phyloP scores from a whole-genome alignment of 2,329 filamentous ascomycete species.

The Fusarium subglutinans region DNA sequence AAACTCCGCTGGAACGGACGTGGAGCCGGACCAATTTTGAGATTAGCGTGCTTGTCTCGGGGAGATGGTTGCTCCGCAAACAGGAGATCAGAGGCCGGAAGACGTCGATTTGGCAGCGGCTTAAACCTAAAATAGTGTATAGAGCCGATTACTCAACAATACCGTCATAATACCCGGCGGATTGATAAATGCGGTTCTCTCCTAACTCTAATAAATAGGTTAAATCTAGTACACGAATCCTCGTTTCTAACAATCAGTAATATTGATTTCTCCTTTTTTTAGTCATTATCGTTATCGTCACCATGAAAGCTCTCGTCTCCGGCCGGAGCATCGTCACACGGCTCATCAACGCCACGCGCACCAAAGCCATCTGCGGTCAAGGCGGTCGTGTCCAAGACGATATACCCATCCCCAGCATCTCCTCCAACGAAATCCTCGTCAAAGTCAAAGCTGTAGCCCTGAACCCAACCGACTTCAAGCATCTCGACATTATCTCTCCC shows the following conservation, averaged over 20 bases:
- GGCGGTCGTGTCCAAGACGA: not conserved
- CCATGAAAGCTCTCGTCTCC: not conserved
- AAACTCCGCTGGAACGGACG: not conserved
- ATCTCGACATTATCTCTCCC: not conserved
- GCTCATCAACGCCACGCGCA: not conserved
- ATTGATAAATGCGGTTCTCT: not conserved
- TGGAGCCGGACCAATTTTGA: not conserved
- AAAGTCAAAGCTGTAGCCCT: not conserved
- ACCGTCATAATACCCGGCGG: fast-evolving
- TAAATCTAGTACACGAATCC: fast-evolving
- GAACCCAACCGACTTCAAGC: not conserved
- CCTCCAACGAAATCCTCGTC: not conserved
- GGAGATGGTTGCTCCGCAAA: not conserved
- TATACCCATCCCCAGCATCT: not conserved
- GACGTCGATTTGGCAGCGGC: not conserved
- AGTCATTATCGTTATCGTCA: fast-evolving
- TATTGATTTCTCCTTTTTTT: not conserved
- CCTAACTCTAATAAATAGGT: not conserved
- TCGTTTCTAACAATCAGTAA: too few relatives aligned
- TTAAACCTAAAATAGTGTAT: not conserved
- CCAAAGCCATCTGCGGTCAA: not conserved
- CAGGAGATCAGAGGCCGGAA: not conserved
- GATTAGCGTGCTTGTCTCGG: not conserved
- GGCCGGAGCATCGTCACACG: not conserved
- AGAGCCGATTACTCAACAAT: not conserved